A percentile compares a stretch with the other conserved stretches of the same genome.
Conservation (phyloP, 2,329 filamentous ascomycete genomes). For the Fusarium verticillioides region DNA sequence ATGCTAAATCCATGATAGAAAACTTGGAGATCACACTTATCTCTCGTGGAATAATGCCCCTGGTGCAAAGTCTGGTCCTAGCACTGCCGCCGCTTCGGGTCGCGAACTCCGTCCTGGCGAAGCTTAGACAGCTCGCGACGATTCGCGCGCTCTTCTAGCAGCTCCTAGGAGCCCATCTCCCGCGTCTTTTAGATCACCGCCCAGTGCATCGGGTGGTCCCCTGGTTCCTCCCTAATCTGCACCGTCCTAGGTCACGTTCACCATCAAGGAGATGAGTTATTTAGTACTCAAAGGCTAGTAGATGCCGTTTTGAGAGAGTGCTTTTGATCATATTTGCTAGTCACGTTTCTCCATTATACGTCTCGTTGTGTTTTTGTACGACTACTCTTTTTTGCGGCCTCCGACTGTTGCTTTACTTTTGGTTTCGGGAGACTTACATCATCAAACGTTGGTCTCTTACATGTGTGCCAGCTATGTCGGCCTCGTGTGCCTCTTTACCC, state of each 20-base stretch:
- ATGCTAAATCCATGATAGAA: conserved; percentile 63
- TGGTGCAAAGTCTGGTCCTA: conserved; percentile 54
- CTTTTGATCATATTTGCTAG: conserved; percentile 23
- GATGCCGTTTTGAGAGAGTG: conserved; percentile 7
- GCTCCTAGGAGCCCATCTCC: conserved; percentile 17
- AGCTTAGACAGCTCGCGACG: conserved; percentile 52
- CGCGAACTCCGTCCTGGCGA: conserved; percentile 64
- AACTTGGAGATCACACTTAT: conserved; percentile 98
- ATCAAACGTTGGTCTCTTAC: conserved; percentile 2
- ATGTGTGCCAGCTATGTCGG: background rate
- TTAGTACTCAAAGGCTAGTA: background rate
- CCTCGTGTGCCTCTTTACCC: background rate
- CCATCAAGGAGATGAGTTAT: conserved; percentile 1
- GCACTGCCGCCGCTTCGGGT: conserved; percentile 62
- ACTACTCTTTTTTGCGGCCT: conserved; percentile 26
- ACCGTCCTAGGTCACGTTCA: background rate
- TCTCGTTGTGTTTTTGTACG: conserved; percentile 35
- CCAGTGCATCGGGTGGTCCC: conserved; percentile 1
- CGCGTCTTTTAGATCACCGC: conserved; percentile 14
- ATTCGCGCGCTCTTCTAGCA: conserved; percentile 38
- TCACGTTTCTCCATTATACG: conserved; percentile 12
- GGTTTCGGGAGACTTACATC: conserved; percentile 13
- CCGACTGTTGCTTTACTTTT: conserved; percentile 11
- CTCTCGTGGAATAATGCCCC: conserved; percentile 87
- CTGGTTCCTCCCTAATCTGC: background rate